Evolutionary conservation across 345 rosid species (phyloP).

Genomic region (Ceriops tagal): DNA sequence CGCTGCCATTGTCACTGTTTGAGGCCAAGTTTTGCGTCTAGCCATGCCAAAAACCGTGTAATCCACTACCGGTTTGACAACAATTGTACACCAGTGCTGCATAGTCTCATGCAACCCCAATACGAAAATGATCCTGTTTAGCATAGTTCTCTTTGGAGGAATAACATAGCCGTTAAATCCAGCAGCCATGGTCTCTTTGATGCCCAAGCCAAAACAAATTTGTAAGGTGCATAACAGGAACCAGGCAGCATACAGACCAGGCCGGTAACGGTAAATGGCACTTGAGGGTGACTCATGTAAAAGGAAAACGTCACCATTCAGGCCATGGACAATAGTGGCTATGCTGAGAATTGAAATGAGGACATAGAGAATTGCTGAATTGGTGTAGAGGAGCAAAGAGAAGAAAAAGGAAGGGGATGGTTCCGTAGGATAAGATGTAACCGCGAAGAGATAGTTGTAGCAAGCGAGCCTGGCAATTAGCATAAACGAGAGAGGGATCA

Average conservation of each 20-base stretch:
- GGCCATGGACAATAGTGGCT: constrained; percentile 50
- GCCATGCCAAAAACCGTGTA: constrained; percentile 43
- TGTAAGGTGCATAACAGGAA: constrained; percentile 50
- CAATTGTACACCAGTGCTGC: constrained; percentile 53
- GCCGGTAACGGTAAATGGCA: constrained; percentile 13
- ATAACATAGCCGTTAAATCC: constrained; percentile 36
- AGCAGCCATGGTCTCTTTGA: constrained; percentile 39
- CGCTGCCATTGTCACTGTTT: constrained; percentile 41
- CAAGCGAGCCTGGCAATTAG: constrained; percentile 61
- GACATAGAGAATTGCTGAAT: constrained; percentile 40
- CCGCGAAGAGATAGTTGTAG: constrained; percentile 23
- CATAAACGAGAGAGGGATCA: constrained; percentile 76
- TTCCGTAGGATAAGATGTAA: constrained; percentile 12
- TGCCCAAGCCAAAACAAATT: constrained; percentile 53
- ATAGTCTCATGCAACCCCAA: constrained; percentile 66
- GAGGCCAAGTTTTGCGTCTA: constrained; percentile 42
- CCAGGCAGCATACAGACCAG: constrained; percentile 52
- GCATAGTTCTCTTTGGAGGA: constrained; percentile 33
- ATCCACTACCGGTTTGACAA: constrained; percentile 67
- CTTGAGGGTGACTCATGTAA: constrained; percentile 23
- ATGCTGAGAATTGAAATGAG: constrained; percentile 43
- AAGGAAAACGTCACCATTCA: constrained; percentile 45
- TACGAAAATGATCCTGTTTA: constrained; percentile 55
- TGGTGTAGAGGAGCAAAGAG: constrained; percentile 28
- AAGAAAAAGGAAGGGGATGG: constrained; percentile 16